Evolutionary conservation across 495 filamentous ascomycete genomes (phyloP).

Genomic region (Viridothelium virens): DNA sequence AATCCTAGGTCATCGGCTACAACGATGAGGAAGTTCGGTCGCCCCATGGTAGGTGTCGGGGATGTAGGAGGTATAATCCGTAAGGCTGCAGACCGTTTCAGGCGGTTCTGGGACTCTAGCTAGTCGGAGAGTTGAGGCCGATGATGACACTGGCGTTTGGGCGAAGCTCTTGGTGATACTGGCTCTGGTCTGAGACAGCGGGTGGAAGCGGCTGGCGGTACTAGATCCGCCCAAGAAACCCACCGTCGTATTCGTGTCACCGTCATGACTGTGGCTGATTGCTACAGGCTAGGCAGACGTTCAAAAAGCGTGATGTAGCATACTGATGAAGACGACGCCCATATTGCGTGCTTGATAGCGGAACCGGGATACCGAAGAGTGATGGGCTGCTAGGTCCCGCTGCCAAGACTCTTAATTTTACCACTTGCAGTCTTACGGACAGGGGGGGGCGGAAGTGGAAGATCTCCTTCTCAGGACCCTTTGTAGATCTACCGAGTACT

Average conservation of each 20-base stretch:
- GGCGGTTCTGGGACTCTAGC: background rate
- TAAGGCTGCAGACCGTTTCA: background rate
- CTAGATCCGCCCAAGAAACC: background rate
- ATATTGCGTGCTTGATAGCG: constrained; percentile 5
- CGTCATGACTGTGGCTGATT: background rate
- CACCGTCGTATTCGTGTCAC: background rate
- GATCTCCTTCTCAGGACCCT: no score
- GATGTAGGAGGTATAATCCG: no score
- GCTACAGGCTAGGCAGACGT: background rate
- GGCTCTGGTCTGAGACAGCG: background rate
- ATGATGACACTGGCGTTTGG: background rate
- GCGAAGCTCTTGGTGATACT: background rate
- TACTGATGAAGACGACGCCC: background rate
- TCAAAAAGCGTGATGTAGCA: background rate
- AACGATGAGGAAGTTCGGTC: constrained; percentile 33
- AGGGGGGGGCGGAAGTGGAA: no score
- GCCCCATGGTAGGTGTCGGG: background rate
- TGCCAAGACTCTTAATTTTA: background rate
- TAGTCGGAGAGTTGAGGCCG: background rate
- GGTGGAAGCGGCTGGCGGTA: background rate
- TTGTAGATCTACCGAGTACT: no score
- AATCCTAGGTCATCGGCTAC: constrained; percentile 37
- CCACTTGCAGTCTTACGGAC: no score
- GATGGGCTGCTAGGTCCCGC: background rate
- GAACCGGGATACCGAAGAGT: background rate